Evolutionary conservation across 208 protist species (phyloP).

Genomic region (Wallacemonas sp.): DNA sequence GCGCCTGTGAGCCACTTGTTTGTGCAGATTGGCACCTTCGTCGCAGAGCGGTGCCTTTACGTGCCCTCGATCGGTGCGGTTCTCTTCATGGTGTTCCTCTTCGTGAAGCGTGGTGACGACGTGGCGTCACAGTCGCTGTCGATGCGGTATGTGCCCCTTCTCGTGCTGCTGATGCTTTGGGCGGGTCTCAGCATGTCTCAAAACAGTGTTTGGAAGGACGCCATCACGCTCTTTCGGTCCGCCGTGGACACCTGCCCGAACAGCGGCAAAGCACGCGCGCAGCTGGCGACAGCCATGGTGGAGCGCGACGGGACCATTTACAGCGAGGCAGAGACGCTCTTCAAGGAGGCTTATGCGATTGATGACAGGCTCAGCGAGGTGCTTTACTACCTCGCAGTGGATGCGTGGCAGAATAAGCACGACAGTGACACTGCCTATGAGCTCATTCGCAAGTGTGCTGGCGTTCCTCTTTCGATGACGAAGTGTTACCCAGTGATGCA

Average conservation of each 20-base stretch:
- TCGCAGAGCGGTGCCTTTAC: slow-evolving; percentile 89
- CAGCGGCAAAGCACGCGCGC: slow-evolving; percentile 45
- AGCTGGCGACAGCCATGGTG: slow-evolving; percentile 22
- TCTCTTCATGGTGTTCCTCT: slow-evolving; percentile 20
- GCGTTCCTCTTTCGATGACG: slow-evolving; percentile 21
- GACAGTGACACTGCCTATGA: slow-evolving; percentile 25
- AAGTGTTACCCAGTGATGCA: slow-evolving; percentile 24
- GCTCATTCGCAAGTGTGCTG: slow-evolving; percentile 34
- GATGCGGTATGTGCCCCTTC: slow-evolving; percentile 9
- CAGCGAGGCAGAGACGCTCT: slow-evolving; percentile 21
- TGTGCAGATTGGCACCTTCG: slow-evolving; percentile 76
- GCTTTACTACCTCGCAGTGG: slow-evolving; percentile 46
- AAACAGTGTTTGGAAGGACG: slow-evolving; percentile 42
- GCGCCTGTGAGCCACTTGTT: slow-evolving; percentile 84
- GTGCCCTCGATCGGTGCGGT: slow-evolving; percentile 68
- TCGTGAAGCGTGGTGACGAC: not conserved
- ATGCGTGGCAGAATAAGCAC: slow-evolving; percentile 21
- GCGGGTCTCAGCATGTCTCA: slow-evolving; percentile 17
- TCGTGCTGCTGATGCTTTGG: slow-evolving; percentile 18
- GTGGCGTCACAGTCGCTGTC: not conserved
- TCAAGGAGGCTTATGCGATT: slow-evolving; percentile 22
- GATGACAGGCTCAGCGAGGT: slow-evolving; percentile 30
- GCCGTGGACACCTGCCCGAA: slow-evolving; percentile 41
- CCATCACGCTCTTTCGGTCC: slow-evolving; percentile 42
- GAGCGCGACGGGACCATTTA: slow-evolving; percentile 13